Conservation (phyloP, 352 stramenopile species). For the Thalassiosira hispida region DNA sequence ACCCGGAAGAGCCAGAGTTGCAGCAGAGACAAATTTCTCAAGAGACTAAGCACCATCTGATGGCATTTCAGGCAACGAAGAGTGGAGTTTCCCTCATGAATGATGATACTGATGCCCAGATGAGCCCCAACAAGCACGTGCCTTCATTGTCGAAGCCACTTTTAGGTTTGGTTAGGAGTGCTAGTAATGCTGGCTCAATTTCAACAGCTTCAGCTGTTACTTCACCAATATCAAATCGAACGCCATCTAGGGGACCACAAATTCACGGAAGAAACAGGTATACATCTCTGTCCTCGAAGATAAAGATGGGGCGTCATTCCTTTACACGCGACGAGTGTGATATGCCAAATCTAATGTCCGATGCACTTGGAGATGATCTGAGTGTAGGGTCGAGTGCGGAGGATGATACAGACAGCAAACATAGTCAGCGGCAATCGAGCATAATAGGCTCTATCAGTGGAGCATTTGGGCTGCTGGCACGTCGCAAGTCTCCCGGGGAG, state of each 20-base stretch:
- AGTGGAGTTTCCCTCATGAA: slow-evolving; percentile 29
- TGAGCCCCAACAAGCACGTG: slow-evolving; percentile 2
- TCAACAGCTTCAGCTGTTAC: slow-evolving; percentile 48
- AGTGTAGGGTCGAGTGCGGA: slow-evolving; percentile 48
- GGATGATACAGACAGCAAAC: slow-evolving; percentile 34
- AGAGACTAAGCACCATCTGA: slow-evolving; percentile 49
- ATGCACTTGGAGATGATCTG: slow-evolving; percentile 48
- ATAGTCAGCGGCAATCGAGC: slow-evolving; percentile 26
- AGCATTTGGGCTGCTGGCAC: slow-evolving; percentile 70
- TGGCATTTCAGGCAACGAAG: slow-evolving; percentile 56
- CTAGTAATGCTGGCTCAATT: slow-evolving; percentile 48
- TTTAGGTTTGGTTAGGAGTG: slow-evolving; percentile 26
- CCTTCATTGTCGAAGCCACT: slow-evolving; percentile 15
- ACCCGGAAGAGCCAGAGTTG: slow-evolving; percentile 9
- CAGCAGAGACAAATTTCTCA: slow-evolving; percentile 14
- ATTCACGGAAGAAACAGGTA: slow-evolving; percentile 10
- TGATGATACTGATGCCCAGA: slow-evolving; percentile 13
- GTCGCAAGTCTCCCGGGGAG: slow-evolving; percentile 43
- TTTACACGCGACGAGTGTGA: background rate
- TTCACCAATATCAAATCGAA: slow-evolving; percentile 53
- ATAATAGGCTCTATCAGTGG: slow-evolving; percentile 75
- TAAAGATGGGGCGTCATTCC: slow-evolving; percentile 15
- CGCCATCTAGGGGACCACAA: slow-evolving; percentile 28
- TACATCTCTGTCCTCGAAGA: slow-evolving; percentile 21
- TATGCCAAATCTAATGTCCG: background rate